These are phyloP conservation scores for Puccinia polysora DNA, from an alignment of 1,284 basidiomycete genomes.

Conservation along the genomic window DNA sequence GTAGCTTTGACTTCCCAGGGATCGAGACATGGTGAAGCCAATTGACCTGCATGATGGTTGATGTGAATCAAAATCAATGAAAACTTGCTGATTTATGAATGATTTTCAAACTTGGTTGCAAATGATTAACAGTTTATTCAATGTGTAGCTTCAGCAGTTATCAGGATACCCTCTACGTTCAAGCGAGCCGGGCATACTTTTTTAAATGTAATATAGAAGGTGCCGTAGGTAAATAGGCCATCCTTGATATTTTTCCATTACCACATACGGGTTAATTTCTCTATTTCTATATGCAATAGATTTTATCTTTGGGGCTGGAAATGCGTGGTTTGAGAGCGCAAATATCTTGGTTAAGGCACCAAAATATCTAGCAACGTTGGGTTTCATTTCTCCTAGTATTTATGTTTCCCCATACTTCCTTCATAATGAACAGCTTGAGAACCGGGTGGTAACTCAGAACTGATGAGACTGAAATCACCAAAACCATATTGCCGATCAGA, in stretches of 20 bases:
- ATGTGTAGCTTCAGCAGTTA: conserved; percentile 38
- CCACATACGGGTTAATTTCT: neutral
- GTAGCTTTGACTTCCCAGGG: conserved; percentile 30
- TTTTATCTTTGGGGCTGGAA: conserved; percentile 32
- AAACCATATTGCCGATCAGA: conserved; percentile 14
- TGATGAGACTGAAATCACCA: neutral
- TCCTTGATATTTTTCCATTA: neutral
- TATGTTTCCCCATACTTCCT: neutral
- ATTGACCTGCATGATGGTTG: neutral
- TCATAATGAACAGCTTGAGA: neutral
- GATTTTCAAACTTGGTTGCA: neutral
- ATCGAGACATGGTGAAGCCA: conserved; percentile 22
- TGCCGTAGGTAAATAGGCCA: conserved; percentile 19
- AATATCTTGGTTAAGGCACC: conserved; percentile 20
- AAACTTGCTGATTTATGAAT: neutral
- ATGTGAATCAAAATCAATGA: neutral
- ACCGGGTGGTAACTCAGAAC: neutral
- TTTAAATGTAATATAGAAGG: conserved; percentile 32
- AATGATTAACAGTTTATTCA: conserved; percentile 7
- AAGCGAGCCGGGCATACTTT: conserved; percentile 13
- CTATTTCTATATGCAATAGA: neutral
- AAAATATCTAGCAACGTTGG: neutral
- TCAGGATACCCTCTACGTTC: conserved; percentile 33
- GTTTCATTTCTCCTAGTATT: neutral
- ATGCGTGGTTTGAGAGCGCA: conserved; percentile 23